Conservation (phyloP, 129 eudicot species). For the Pseudognaphalium luteoalbum region DNA sequence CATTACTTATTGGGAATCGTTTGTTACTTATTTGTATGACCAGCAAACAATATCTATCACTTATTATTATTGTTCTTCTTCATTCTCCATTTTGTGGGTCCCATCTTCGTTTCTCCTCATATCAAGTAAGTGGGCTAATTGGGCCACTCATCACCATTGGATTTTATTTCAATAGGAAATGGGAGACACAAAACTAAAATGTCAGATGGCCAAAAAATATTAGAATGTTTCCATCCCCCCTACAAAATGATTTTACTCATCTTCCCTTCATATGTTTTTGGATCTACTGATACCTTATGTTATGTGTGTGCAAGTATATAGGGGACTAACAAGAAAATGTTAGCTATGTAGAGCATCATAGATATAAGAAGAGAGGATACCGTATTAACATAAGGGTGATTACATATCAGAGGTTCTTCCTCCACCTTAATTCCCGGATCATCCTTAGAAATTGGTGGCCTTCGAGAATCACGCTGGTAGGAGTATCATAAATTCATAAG, state of each 20-base stretch:
- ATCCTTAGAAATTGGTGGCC: conserved; percentile 86
- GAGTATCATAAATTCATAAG: conserved; percentile 8
- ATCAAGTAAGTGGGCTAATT: background rate
- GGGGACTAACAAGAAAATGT: background rate
- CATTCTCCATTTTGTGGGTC: background rate
- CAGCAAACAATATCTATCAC: background rate
- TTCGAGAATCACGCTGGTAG: conserved; percentile 86
- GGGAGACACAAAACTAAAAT: background rate
- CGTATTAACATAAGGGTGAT: conserved; percentile 96
- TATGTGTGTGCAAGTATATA: background rate
- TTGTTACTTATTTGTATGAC: background rate
- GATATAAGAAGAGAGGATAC: conserved; percentile 38
- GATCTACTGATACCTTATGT: background rate
- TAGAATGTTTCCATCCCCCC: background rate
- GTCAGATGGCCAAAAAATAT: background rate
- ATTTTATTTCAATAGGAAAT: background rate
- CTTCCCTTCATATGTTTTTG: background rate
- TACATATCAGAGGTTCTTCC: conserved; percentile 80
- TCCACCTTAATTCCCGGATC: conserved; percentile 79
- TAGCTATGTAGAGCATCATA: conserved; percentile 1
- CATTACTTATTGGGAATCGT: background rate
- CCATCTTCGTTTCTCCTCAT: background rate
- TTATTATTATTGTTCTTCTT: background rate
- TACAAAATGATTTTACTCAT: background rate
- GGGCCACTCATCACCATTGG: background rate